Evolutionary conservation across 306 rosid genomes (phyloP), one percentile per base, ranked within the genome.

Genomic region (Casuarina cunninghamiana): DNA sequence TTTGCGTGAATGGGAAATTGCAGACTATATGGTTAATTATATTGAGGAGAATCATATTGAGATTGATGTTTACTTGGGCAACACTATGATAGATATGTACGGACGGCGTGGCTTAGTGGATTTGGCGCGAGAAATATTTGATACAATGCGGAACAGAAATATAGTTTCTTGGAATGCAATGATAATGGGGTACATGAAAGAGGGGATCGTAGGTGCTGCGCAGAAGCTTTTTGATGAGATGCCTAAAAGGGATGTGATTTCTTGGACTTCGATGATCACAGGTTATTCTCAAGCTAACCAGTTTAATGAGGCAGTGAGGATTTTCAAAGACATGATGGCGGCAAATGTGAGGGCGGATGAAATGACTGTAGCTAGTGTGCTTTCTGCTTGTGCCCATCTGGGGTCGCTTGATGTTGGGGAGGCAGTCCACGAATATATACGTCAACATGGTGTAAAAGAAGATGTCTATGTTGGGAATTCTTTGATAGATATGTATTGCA

Each of bases 361-460:
- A 71, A 81, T 87, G 65, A 87, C 95, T 0, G 84, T 87, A 44
- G 92, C 97, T 62, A 85, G 86, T 16, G 93, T 88, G 80, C 96
- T 94, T 74, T 94, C 93, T 75, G 98, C 96, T 2, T 94, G 98
- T 89, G 96, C 96, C 19, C 97, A 85, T 85, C 62, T 90, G 12
- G 98, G 96, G n/a, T 85, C 91, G 16, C 92, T 94, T 67, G 96
- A 89, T 73, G 85, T 87, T 53, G 97, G 98, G 53, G 87, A 84
- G 82, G 88, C 93, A 57, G 83, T 92, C 72, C 94, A 88, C 74
- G 72, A 84, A 48, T 88, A 78, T 63, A 84, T 92, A 21, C 45
- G 71, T 49, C 80, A 80, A 78, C 81, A 92, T 61, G 88, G 79
- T 10, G 86, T 94, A 75, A 89, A 88, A 79, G 71, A 76, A 39